Evolutionary conservation across 306 rosid species (phyloP), one percentile per base, ranked within the genome.

Genomic region (Quercus aquifolioides): DNA sequence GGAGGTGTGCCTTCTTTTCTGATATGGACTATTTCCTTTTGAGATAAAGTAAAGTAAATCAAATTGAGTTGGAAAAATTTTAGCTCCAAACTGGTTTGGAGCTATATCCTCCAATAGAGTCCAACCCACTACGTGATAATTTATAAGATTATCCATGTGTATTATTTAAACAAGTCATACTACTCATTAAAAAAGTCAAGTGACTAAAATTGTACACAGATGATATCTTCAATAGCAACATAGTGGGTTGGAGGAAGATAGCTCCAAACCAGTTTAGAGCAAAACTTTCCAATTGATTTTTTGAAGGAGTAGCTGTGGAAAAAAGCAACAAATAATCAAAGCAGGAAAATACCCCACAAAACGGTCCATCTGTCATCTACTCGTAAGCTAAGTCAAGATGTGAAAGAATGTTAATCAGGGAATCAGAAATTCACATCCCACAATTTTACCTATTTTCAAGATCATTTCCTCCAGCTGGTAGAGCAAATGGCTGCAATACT

Each of bases 401-500:
- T 19, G 28, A 67, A 23, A 25, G 13, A 5, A 46, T 14, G 38
- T 28, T 25, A 71, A 1, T 51, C 26, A 23, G 15, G 35, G 17
- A 21, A 43, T 21, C 8, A 43, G 14, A 71, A 12, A 4, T 9
- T 71, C n/a, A 20, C 35, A 55, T 30, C 65, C 59, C 19, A 74
- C n/a, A 20, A 20, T 3, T 60, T 46, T 71, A 95, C 99, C 98
- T 91, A 73, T 95, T 95, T 77, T 91, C 97, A 64, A 86, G 64
- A 81, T 95, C 97, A 74, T 95, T 93, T 80, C 98, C 98, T 72
- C 99, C 99, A 70, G 97, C 88, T 23, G 99, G 98, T 79, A 92
- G 99, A 58, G 99, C 99, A 86, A 95, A 93, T 56, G 99, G 99
- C 82, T 95, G 98, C 56, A 95, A 78, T 54, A 95, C 92, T 90